A percentile compares a stretch with the other conserved stretches of the same genome.
These are phyloP conservation scores for Ophidiomyces ophidiicola DNA, from an alignment of 2,329 filamentous ascomycete species.

Conservation along the genomic window DNA sequence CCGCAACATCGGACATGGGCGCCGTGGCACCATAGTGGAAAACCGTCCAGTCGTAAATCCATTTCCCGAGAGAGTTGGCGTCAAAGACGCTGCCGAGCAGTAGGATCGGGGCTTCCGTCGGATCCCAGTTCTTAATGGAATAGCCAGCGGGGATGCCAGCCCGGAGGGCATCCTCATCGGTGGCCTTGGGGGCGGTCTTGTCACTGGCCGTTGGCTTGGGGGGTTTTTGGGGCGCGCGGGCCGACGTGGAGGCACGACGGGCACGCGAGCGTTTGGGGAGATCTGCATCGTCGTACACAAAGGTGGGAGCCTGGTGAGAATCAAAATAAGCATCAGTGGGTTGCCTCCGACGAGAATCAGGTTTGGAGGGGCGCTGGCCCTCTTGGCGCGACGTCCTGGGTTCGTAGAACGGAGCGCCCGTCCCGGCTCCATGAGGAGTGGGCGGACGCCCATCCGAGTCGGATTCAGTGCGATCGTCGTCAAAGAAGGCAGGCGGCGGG, in stretches of 20 bases:
- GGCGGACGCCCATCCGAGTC: conserved; percentile 6
- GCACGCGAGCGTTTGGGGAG: conserved; percentile 38
- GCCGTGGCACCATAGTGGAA: conserved; percentile 72
- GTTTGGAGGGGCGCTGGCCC: conserved; percentile 1
- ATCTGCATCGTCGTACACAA: conserved; percentile 42
- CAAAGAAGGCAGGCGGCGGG: conserved; percentile 44
- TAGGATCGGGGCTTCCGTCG: conserved; percentile 82
- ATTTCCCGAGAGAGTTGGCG: conserved; percentile 92
- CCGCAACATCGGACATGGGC: conserved; percentile 79
- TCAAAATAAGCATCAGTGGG: conserved; percentile 42
- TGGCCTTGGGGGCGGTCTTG: conserved; percentile 41
- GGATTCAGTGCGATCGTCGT: conserved; percentile 43
- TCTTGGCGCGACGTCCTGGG: conserved; percentile 9
- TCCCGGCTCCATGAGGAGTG: conserved; percentile 2
- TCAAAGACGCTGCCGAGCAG: conserved; percentile 93
- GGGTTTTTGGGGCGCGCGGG: conserved; percentile 33
- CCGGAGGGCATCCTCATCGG: conserved; percentile 51
- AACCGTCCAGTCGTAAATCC: conserved; percentile 99
- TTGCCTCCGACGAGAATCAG: conserved; percentile 23
- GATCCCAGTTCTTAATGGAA: conserved; percentile 97
- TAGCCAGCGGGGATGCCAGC: conserved; percentile 74
- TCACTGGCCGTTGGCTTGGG: conserved; percentile 24
- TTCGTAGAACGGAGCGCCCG: conserved; percentile 7
- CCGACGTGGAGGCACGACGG: conserved; percentile 44
- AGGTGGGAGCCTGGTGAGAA: conserved; percentile 39